Base-by-base conservation (phyloP, 495 filamentous ascomycete species). In the Annulohypoxylon moriforme region DNA sequence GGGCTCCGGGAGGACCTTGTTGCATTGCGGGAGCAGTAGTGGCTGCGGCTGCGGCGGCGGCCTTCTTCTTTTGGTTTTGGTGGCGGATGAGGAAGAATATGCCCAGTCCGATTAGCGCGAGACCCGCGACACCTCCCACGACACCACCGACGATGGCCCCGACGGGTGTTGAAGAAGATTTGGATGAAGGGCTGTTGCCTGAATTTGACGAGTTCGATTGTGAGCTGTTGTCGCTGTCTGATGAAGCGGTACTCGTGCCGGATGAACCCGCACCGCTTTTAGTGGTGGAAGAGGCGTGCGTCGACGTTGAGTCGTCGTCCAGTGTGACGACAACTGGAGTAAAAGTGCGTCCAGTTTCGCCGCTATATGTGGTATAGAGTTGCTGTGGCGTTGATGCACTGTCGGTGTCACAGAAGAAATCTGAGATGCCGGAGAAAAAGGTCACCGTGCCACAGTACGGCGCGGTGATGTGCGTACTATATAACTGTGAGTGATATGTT, bases 71-170 rank as follows among this genome's bases (percentile, higher is more conserved):
- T 46, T 77, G 76, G 34, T 76, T 82, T 24, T 67, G 76, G 24
- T 74, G 75, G 18, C 78, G 79, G 38, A 81, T 18, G 27, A 85
- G 44, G 71, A 82, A 81, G 65, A 80, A 73, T 42, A 80, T 68
- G 33, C 68, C 81, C 9, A 84, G 57, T 6, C 72, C 78, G 60
- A 81, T 72, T n/a, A 86, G 71, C 6, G 76, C 79, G n/a, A 84
- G 66, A 20, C 74, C 80, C 9, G 68, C 85, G 29, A 85, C 74
- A 20, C 83, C 85, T 33, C 85, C 85, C 6, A 86, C 78, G 24
- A 82, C 81, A 38, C 85, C 85, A 11, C 85, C 85, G 8, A 81
- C 82, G 44, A 87, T 84, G 52, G 83, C 78, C 14, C 81, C 81
- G 20, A 80, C 62, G 24, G 76, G 77, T 1, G 75, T 77, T n/a